Evolutionary conservation across 2,329 filamentous ascomycete genomes (phyloP), one percentile per base, ranked within the genome.

Genomic region (Colletotrichum lupini): DNA sequence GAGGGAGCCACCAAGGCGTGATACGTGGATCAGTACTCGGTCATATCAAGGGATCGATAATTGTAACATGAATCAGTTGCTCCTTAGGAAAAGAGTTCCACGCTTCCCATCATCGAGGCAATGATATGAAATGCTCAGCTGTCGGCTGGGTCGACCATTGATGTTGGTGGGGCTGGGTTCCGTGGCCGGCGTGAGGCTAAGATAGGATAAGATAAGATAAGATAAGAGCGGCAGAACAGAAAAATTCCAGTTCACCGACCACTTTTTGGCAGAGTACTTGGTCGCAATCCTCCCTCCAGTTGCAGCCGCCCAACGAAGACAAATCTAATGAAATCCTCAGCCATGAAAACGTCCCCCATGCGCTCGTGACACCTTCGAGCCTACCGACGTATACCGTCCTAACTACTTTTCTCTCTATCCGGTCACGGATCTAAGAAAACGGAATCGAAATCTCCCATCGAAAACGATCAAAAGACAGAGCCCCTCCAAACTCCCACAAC

Each of bases 191-290:
- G 19, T 42, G 37, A n/a, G 52, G 59, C 49, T 59, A 56, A 68
- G 73, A 74, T 75, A 75, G 61, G 73, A 74, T 75, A 75, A 75
- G 73, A 75, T 75, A 75, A 75, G 73, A 75, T 75, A 75, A 24
- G 24, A 24, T 24, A 24, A 75, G 70, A 26, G 1, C 53, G 59
- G 59, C 65, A 67, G 59, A 28, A 71, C 37, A 60, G 32, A 67
- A 74, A 74, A 74, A 71, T 57, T 49, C 26, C 56, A 66, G 35
- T 52, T 57, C n/a, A 37, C 49, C 64, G 19, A 52, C 58, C 19
- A 61, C 57, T 63, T 64, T 62, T 68, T 52, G 19, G 9, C 24
- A 46, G 49, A 24, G 46, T 19, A 42, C 67, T 32, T 49, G 26
- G 32, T 59, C 46, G 52, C 46, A 53, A 42, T 22, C 8, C 49